A percentile compares a stretch with the other conserved stretches of the same genome.
phyloP scores from a whole-genome alignment of 2,329 filamentous ascomycete genomes.

The Monosporascus sp. region DNA sequence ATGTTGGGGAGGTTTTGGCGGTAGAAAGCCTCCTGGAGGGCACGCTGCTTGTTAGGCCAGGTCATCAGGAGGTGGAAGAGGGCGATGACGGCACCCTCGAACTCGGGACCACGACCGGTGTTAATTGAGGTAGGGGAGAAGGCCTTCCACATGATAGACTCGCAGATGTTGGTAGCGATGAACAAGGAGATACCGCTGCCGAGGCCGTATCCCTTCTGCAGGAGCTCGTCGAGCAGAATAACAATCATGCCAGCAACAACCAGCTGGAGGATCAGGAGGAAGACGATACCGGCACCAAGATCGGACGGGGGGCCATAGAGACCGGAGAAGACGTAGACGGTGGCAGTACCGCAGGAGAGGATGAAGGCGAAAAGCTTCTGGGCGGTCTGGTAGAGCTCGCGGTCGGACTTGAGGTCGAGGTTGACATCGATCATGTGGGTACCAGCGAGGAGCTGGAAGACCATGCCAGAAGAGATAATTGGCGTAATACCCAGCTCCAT shows the following conservation, averaged over 20 bases:
- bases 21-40: slow-evolving; percentile 98
- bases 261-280: slow-evolving; percentile 95
- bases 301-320: slow-evolving; percentile 96
- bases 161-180: slow-evolving; percentile 99
- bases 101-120: slow-evolving; percentile 97
- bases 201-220: slow-evolving; percentile 98
- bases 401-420: slow-evolving; percentile 99
- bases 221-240: slow-evolving; percentile 96
- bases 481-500: slow-evolving; percentile 98
- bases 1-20: slow-evolving; percentile 98
- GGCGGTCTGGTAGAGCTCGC: slow-evolving; percentile 98
- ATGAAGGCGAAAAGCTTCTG: slow-evolving; percentile 99
- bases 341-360: slow-evolving; percentile 93
- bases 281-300: slow-evolving; percentile 95
- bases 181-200: slow-evolving; percentile 98
- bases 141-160: slow-evolving; percentile 99
- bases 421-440: slow-evolving; percentile 99
- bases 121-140: slow-evolving; percentile 99
- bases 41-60: slow-evolving; percentile 98
- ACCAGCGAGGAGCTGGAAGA: slow-evolving; percentile 98
- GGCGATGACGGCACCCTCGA: slow-evolving; percentile 96
- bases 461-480: slow-evolving; percentile 99
- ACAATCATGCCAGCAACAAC: slow-evolving; percentile 97
- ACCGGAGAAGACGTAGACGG: slow-evolving; percentile 96
- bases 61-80: slow-evolving; percentile 97